A percentile compares a stretch with the other conserved stretches of the same genome.
Evolutionary conservation across 768 basidiomycete genomes (phyloP).

Genomic region (Suillus subalutaceus): DNA sequence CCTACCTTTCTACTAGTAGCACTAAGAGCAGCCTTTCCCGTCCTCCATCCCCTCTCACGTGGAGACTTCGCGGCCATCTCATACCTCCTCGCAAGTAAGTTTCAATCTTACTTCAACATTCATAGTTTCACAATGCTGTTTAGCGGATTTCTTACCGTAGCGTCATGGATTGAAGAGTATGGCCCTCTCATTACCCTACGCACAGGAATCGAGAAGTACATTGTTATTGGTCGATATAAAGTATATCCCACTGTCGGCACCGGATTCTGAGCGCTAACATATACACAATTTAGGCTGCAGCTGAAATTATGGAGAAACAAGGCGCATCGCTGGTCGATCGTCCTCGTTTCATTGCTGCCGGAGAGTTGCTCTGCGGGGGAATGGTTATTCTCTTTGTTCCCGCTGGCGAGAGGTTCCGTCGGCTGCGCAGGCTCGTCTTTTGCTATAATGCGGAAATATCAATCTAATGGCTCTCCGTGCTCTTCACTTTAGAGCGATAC

Average conservation of each 20-base stretch:
- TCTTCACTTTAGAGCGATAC: conserved; percentile 43
- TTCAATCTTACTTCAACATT: neutral
- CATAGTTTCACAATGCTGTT: neutral
- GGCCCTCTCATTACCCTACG: conserved; percentile 11
- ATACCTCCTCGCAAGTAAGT: neutral
- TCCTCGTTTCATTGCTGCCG: conserved; percentile 53
- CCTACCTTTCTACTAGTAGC: neutral
- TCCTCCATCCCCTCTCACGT: neutral
- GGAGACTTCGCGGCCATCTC: neutral
- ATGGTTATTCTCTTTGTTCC: conserved; percentile 57
- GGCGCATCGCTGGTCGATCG: conserved; percentile 54
- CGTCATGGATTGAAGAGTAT: conserved; percentile 13
- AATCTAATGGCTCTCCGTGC: neutral
- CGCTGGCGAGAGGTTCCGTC: conserved; percentile 58
- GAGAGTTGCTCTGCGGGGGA: conserved; percentile 58
- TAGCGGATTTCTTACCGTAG: neutral
- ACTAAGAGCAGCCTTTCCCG: neutral
- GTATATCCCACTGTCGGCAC: neutral
- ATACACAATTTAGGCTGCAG: conserved; percentile 34
- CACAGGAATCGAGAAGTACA: conserved; percentile 4
- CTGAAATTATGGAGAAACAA: conserved; percentile 64
- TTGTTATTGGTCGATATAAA: conserved; percentile 15
- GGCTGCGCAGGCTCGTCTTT: conserved; percentile 50
- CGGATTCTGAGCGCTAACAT: neutral
- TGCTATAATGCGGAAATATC: neutral